Percentiles rank a stretch among this genome's conserved stretches.
phyloP scores from a whole-genome alignment of 2,329 filamentous ascomycete genomes.

The Gnomoniopsis sp. region DNA sequence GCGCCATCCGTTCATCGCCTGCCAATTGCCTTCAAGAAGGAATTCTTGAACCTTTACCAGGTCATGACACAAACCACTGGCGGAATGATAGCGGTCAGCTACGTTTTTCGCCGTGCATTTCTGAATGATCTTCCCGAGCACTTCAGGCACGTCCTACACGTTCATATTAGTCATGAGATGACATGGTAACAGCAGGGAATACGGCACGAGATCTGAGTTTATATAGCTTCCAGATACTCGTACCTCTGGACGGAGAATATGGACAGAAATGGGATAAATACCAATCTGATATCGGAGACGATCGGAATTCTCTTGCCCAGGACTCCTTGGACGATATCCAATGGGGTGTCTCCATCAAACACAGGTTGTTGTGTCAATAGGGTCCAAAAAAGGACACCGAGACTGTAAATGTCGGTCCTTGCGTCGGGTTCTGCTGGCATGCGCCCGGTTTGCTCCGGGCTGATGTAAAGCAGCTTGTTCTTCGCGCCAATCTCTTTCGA shows the following conservation, averaged over 20 bases:
- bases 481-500: slow-evolving; percentile 82
- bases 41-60: slow-evolving; percentile 70
- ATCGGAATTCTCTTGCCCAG: slow-evolving; percentile 74
- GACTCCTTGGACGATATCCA: slow-evolving; percentile 90
- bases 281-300: slow-evolving; percentile 72
- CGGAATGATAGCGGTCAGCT: slow-evolving; percentile 83
- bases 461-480: slow-evolving; percentile 87
- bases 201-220: too few species aligned
- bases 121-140: slow-evolving; percentile 77
- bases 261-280: too few species aligned
- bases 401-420: slow-evolving; percentile 88
- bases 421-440: slow-evolving; percentile 90
- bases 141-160: slow-evolving; percentile 83
- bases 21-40: slow-evolving; percentile 69
- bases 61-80: slow-evolving; percentile 81
- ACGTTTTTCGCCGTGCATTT: slow-evolving; percentile 91
- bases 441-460: slow-evolving; percentile 89
- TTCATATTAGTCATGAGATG: too few species aligned
- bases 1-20: slow-evolving; percentile 68
- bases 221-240: too few species aligned
- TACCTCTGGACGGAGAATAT: too few species aligned
- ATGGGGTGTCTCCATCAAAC: slow-evolving; percentile 74
- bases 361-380: slow-evolving; percentile 76
- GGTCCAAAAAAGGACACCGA: slow-evolving; percentile 87
- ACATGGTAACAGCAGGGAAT: too few species aligned